Evolutionary conservation across 805 yeast species (phyloP).

Genomic region (Maudiozyma serrabonitensis): DNA sequence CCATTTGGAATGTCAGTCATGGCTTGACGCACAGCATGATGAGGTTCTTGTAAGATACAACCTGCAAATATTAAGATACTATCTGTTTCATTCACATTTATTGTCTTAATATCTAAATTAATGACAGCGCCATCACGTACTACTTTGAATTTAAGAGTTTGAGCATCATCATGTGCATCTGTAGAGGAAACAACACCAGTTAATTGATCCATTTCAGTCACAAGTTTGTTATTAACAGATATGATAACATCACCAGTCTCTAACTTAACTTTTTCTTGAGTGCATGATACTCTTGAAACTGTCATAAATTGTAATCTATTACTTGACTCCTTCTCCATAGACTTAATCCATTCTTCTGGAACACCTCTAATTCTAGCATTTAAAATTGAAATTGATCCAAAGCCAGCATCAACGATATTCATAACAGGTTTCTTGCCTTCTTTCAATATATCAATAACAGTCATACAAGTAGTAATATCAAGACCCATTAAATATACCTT

Average conservation of each 20-base stretch:
- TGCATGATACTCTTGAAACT: slow-evolving; percentile 57
- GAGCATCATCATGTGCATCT: slow-evolving; percentile 31
- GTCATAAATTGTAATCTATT: slow-evolving; percentile 67
- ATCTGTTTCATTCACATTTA: slow-evolving; percentile 50
- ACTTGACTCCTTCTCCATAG: slow-evolving; percentile 50
- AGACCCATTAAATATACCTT: slow-evolving; percentile 63
- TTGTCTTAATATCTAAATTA: slow-evolving; percentile 54
- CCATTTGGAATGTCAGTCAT: slow-evolving; percentile 68
- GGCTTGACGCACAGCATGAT: slow-evolving; percentile 82
- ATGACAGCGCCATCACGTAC: slow-evolving; percentile 62
- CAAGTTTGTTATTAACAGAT: slow-evolving; percentile 54
- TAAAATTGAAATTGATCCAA: slow-evolving; percentile 54
- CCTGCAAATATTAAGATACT: slow-evolving; percentile 78
- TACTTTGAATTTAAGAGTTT: slow-evolving; percentile 45
- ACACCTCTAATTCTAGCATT: slow-evolving; percentile 84
- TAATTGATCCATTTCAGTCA: slow-evolving; percentile 60
- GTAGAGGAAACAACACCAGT: slow-evolving; percentile 33
- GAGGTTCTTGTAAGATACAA: slow-evolving; percentile 76
- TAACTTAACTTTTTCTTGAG: slow-evolving; percentile 30
- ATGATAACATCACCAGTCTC: slow-evolving; percentile 69
- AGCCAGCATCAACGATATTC: slow-evolving; percentile 71
- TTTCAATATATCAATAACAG: slow-evolving; percentile 47
- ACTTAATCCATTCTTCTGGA: slow-evolving; percentile 69
- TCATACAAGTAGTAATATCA: slow-evolving; percentile 56
- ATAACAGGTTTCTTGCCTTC: slow-evolving; percentile 43